Evolutionary conservation across 805 yeast genomes (phyloP).

Genomic region (Metschnikowia kunwiensis): DNA sequence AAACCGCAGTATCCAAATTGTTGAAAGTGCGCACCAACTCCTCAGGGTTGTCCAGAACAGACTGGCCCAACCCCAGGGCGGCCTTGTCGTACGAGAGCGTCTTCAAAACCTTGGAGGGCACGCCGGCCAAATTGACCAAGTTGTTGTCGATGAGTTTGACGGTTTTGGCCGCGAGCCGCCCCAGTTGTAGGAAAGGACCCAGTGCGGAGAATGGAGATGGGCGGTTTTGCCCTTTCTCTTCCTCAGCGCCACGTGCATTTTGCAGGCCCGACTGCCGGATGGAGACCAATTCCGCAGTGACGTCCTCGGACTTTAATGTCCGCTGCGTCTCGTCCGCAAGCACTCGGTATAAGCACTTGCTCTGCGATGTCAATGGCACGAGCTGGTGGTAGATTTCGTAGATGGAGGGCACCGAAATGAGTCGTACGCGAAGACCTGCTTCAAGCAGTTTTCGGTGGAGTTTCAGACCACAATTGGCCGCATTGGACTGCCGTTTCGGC

Average conservation of each 20-base stretch:
- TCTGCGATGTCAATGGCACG: slow-evolving; percentile 32
- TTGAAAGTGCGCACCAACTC: slow-evolving; percentile 33
- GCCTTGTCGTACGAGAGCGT: slow-evolving; percentile 21
- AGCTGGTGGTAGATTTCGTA: slow-evolving; percentile 43
- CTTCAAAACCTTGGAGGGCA: slow-evolving; percentile 37
- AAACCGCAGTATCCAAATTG: slow-evolving; percentile 46
- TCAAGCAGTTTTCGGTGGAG: slow-evolving; percentile 45
- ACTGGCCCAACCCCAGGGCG: slow-evolving; percentile 10
- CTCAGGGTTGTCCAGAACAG: slow-evolving; percentile 7
- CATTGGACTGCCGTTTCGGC: slow-evolving; percentile 15
- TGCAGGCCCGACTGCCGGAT: slow-evolving; percentile 2
- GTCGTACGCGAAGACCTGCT: slow-evolving; percentile 48
- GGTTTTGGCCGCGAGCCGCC: slow-evolving; percentile 21
- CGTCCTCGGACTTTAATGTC: slow-evolving; percentile 8
- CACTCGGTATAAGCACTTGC: slow-evolving; percentile 10
- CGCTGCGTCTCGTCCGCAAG: slow-evolving; percentile 3
- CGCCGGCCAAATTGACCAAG: slow-evolving; percentile 35
- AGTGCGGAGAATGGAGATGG: neutral
- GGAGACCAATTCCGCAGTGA: slow-evolving; percentile 6
- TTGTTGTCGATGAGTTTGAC: slow-evolving; percentile 40
- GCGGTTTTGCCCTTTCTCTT: neutral
- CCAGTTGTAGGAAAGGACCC: slow-evolving; percentile 6
- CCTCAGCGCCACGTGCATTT: neutral
- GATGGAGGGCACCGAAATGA: slow-evolving; percentile 46
- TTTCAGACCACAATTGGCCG: slow-evolving; percentile 22